Evolutionary conservation across 108 stramenopile species (phyloP).

Genomic region (Pinguiococcus pyrenoidosus): DNA sequence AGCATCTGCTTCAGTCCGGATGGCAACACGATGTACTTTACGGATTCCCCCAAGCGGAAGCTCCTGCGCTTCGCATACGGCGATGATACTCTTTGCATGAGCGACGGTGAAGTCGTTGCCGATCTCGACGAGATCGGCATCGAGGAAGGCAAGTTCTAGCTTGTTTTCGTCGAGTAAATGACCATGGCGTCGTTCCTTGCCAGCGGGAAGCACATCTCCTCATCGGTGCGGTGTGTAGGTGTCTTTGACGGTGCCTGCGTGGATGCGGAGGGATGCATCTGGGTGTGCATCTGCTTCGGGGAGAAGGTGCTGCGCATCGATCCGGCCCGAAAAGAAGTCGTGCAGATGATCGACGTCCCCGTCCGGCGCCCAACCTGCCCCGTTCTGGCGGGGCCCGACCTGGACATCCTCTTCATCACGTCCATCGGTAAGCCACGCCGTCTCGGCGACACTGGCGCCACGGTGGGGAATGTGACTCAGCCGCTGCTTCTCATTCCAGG

Average conservation of each 20-base stretch:
- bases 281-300: conserved; percentile 1
- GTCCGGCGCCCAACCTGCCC: conserved; percentile 3
- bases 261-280: conserved; percentile 9
- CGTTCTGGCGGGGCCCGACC: conserved; percentile 4
- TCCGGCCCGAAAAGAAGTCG: background rate
- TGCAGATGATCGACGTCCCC: conserved; percentile 1
- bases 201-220: too few species aligned
- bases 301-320: conserved; percentile 3
- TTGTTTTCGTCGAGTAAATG: too few species aligned
- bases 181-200: too few species aligned
- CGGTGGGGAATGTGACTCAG: too few species aligned
- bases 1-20: conserved; percentile 7
- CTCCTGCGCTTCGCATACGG: conserved; percentile 7
- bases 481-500: too few species aligned
- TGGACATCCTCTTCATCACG: conserved; percentile 12
- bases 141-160: too few species aligned
- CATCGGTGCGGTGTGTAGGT: too few species aligned
- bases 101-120: too few species aligned
- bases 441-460: too few species aligned
- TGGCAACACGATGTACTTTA: conserved; percentile 2
- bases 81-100: too few species aligned
- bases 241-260: conserved; percentile 6
- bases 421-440: too few species aligned
- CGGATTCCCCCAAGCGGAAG: conserved; percentile 1
- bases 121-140: too few species aligned